A percentile compares a stretch with the other conserved stretches of the same genome.
These are phyloP conservation scores for Ophiostoma sp. DNA, from an alignment of 2,329 filamentous ascomycete species.

Conservation along the genomic window DNA sequence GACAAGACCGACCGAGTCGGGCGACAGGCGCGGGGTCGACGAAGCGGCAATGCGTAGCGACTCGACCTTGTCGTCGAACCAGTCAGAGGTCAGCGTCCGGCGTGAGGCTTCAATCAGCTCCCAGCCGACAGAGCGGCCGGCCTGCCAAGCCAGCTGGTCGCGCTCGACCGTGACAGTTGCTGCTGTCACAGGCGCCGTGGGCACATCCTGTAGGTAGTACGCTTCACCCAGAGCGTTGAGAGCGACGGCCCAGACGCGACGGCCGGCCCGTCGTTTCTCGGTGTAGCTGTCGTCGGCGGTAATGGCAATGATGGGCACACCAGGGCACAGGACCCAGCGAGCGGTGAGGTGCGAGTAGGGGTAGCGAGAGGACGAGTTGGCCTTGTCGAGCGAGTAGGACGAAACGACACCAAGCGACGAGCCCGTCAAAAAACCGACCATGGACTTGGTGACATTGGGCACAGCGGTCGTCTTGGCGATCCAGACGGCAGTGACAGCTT, in stretches of 20 bases:
- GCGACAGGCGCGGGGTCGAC: constrained; percentile 66
- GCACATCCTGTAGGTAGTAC: constrained; percentile 76
- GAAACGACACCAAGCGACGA: constrained; percentile 82
- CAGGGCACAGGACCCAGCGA: constrained; percentile 87
- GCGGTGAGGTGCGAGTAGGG: constrained; percentile 77
- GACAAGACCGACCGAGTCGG: constrained; percentile 69
- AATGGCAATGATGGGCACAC: constrained; percentile 80
- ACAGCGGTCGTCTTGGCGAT: constrained; percentile 79
- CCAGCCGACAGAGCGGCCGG: constrained; percentile 79
- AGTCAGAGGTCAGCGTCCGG: constrained; percentile 69
- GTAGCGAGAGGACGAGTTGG: constrained; percentile 60
- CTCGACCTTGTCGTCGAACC: constrained; percentile 64
- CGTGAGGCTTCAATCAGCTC: constrained; percentile 75
- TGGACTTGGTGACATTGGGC: constrained; percentile 69
- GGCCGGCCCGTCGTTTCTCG: constrained; percentile 64
- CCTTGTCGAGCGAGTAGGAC: constrained; percentile 71
- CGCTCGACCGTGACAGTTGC: constrained; percentile 29
- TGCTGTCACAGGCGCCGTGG: constrained; percentile 51
- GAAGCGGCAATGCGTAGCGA: constrained; percentile 72
- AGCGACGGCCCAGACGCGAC: constrained; percentile 86
- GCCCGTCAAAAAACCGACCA: constrained; percentile 79
- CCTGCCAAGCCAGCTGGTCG: constrained; percentile 73
- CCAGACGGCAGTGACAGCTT: constrained; percentile 80
- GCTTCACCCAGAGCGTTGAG: constrained; percentile 91
- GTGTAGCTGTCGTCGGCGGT: constrained; percentile 82